Evolutionary conservation across 1,139 yeast genomes (phyloP), one percentile per base, ranked within the genome.

Genomic region (Suhomyces terraborum): DNA sequence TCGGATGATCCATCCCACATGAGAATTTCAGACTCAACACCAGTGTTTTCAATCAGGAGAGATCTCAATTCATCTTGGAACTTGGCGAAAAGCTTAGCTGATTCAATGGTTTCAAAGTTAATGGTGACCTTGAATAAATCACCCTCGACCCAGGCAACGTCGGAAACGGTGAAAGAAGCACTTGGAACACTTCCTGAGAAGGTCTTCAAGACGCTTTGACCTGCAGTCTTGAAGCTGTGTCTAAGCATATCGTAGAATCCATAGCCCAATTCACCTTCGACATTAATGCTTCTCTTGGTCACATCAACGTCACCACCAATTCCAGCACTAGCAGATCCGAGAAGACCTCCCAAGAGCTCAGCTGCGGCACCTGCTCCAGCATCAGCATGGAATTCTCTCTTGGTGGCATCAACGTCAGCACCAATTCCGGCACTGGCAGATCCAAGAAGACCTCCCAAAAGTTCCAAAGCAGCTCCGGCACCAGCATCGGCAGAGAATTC

Each of bases 41-140:
- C 46, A 21, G 46, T 36, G 14, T 49, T 49, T 28, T 41, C 46
- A 16, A 48, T 32, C 12, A 36, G 24, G 12, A 46, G 35, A 28
- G 51, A 40, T 42, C 59, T 60, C 43, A 52, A 50, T 31, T 49
- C 53, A 29, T 52, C 50, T 36, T 52, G 54, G 50, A 61, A 56
- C 33, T 56, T 46, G 20, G 51, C 52, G 30, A 56, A 57, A 23
- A 51, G 50, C 19, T 42, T 42, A 6, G 41, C 48, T 4, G 54
- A 45, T 21, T 42, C 52, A 8, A 48, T 41, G 16, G 52, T 46
- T 21, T 39, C 48, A 23, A 47, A 50, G 28, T 58, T 56, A 36
- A 61, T 35, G 14, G 66, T 59, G 29, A 62, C 66, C 51, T 62
- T 56, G 49, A 54, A 62, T 32, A 61, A 52, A 41, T 54, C 61